Evolutionary conservation across 1,139 yeast genomes (phyloP), one percentile per base, ranked within the genome.

Genomic region (Yamadazyma blattariae): DNA sequence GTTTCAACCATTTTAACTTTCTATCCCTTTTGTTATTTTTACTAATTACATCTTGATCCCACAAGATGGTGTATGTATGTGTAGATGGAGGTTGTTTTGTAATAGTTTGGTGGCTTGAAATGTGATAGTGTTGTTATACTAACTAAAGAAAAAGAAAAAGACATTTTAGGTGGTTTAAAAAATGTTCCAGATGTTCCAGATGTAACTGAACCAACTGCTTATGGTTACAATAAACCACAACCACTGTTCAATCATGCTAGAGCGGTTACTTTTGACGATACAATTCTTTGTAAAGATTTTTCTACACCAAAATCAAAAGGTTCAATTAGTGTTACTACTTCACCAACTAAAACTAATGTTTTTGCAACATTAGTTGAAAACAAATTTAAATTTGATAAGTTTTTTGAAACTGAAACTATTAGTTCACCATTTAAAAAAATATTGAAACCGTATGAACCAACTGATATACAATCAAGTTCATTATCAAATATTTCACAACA

Each of bases 371-470:
- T n/a, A 16, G n/a, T 13, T 2, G 5, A 16, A 15, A 11, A 9
- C 4, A 16, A 8, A 16, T 10, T n/a, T 8, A 10, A 21, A 18
- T 11, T 12, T n/a, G 16, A n/a, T 8, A 17, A 27, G 10, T n/a
- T 19, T n/a, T 27, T 21, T 12, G 35, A 27, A n/a, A 22, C 12
- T 12, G 30, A 21, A 19, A 23, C 32, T 5, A 27, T 33, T 13
- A 32, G 34, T 19, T 29, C 39, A 11, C 39, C 39, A 26, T 25
- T 27, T 14, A 35, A 22, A n/a, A 35, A 35, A 21, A 18, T 31
- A 10, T 7, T 25, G 5, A 9, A 3, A 14, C 12, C 19, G 4
- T 22, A 7, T 13, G 8, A 9, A 10, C 3, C 15, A 5, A 7
- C 20, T 6, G 26, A 29, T 5, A 14, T 22, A 7, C 15, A 24